Evolutionary conservation across 31 red algal species (phyloP), one percentile per base, ranked within the genome.

Genomic region (Bonnemaisonia californica): DNA sequence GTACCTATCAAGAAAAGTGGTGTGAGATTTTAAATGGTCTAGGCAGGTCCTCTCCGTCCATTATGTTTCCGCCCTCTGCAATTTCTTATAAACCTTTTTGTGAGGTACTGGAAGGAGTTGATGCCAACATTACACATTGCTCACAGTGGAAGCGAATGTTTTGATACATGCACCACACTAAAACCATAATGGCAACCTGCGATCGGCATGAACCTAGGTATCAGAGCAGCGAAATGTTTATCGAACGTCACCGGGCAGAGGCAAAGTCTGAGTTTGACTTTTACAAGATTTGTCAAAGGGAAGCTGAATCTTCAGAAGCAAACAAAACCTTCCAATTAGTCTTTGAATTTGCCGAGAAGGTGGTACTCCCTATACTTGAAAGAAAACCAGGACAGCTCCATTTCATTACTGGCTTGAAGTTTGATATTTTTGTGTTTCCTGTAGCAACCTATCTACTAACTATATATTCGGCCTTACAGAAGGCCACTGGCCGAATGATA

Each of bases 371-470:
- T 0, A 77, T n/a, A 38, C 32, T 77, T 24, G 26, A 1, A 34
- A 77, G 61, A 37, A 47, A 77, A 3, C 54, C 74, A 34, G 74
- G 74, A 21, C 0, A 77, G 32, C 1, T 77, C 0, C 51, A 77
- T 60, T 59, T 77, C 56, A 60, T 77, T 39, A 1, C 51, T 24
- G 74, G 74, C 16, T 58, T 77, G 4, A 1, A 77, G 54, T 24
- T 77, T 77, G 51, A 77, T 60, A 30, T 77, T 0, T 77, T 77
- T 77, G 74, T 22, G 19, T 47, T 16, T 8, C 26, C 57, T n/a
- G n/a, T n/a, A n/a, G n/a, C n/a, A n/a, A n/a, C n/a, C n/a, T n/a
- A n/a, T n/a, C n/a, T n/a, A n/a, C n/a, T n/a, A n/a, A n/a, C n/a
- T n/a, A n/a, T n/a, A n/a, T n/a, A n/a, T n/a, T n/a, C n/a, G n/a